Evolutionary conservation across 2,329 filamentous ascomycete genomes (phyloP).

Genomic region (Capronia americana): DNA sequence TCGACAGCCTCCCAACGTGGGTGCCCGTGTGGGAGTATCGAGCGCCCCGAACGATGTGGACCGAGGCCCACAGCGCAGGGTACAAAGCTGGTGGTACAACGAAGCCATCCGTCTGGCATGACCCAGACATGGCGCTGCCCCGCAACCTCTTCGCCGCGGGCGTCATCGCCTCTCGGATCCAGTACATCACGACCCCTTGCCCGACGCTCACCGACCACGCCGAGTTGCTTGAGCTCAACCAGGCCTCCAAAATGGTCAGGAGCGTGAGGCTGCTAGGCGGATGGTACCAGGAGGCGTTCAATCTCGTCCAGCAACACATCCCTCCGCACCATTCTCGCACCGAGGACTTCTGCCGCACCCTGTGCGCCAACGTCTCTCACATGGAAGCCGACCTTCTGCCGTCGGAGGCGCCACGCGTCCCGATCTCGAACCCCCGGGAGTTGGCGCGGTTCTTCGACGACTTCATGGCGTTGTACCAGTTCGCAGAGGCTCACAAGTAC

Average conservation of each 20-base stretch:
- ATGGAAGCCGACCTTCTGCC: not conserved
- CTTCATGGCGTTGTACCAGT: not conserved
- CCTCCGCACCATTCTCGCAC: not conserved
- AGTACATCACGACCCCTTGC: not conserved
- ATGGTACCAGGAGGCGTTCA: not conserved
- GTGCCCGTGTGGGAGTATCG: constrained; percentile 4
- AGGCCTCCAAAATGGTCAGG: not conserved
- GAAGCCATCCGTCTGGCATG: not conserved
- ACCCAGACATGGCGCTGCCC: not conserved
- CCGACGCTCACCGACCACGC: not conserved
- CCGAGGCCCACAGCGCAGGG: constrained; percentile 1
- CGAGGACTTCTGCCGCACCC: not conserved
- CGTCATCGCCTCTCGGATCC: not conserved
- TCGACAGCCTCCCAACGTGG: not conserved
- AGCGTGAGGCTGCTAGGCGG: not conserved
- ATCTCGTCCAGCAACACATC: not conserved
- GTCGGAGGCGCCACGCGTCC: not conserved
- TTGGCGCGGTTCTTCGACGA: not conserved
- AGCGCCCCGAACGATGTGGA: not conserved
- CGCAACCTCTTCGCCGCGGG: not conserved
- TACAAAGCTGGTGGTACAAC: constrained; percentile 1
- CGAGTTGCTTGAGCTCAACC: not conserved
- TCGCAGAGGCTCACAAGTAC: not conserved
- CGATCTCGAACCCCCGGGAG: not conserved
- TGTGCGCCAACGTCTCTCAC: constrained; percentile 1